A percentile compares a stretch with the other conserved stretches of the same genome.
Evolutionary conservation across 441 rosid species (phyloP).

Genomic region (Hura crepitans): DNA sequence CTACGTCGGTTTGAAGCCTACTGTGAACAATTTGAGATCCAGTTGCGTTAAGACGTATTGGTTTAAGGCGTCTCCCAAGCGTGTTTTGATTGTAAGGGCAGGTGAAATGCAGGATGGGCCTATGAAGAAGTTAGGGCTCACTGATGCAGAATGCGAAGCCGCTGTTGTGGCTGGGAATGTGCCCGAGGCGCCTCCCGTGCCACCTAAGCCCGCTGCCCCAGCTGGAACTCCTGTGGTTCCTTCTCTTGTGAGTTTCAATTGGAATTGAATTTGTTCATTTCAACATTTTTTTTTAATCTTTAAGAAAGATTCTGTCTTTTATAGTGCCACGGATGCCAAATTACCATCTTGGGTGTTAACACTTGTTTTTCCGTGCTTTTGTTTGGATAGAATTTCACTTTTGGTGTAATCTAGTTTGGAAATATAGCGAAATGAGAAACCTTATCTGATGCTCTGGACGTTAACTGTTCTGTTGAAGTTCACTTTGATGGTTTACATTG

Average conservation of each 20-base stretch:
- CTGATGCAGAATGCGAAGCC: slow-evolving; percentile 82
- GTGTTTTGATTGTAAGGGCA: slow-evolving; percentile 42
- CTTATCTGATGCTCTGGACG: background rate
- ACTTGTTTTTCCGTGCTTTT: background rate
- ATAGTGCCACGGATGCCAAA: background rate
- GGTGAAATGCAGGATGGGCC: slow-evolving; percentile 41
- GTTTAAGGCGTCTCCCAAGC: slow-evolving; percentile 23
- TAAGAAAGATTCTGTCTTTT: background rate
- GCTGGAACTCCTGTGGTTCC: slow-evolving; percentile 74
- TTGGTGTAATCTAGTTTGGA: background rate
- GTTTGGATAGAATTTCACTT: background rate
- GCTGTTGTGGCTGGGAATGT: slow-evolving; percentile 75
- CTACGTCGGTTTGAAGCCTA: slow-evolving; percentile 20
- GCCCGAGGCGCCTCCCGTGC: slow-evolving; percentile 83
- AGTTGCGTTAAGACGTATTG: slow-evolving; percentile 17
- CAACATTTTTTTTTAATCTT: background rate
- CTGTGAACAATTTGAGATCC: slow-evolving; percentile 10
- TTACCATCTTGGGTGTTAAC: background rate
- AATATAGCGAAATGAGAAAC: too few species aligned
- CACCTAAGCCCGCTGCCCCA: slow-evolving; percentile 70
- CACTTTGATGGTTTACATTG: slow-evolving; percentile 8
- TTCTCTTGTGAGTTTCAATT: slow-evolving; percentile 52
- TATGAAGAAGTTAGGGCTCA: slow-evolving; percentile 55
- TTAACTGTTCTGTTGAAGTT: background rate
- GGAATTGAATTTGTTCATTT: background rate